Base-by-base conservation (phyloP, 2,329 filamentous ascomycete genomes). In the Phialophora chinensis region DNA sequence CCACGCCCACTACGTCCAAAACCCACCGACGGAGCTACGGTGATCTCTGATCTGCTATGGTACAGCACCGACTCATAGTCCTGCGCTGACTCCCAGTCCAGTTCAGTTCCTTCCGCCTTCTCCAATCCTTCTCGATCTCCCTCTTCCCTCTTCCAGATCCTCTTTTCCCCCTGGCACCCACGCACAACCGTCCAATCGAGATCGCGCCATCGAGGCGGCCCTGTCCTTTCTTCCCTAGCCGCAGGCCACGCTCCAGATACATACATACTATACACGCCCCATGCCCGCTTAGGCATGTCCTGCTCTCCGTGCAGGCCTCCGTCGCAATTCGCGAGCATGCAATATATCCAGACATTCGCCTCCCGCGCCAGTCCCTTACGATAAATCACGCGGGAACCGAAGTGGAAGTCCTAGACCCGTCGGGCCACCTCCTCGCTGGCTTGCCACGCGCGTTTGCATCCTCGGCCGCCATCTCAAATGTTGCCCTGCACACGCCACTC, bases 241-340 rank as follows among this genome's bases (percentile, higher is more conserved):
- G 60, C 65, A 61, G n/a, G 49, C 47, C 33, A 52, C 33, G 44
- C 59, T 42, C 10, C 47, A 25, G 52, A 31, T 17, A 44, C 59
- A 38, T 61, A 61, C 59, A 54, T 61, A 54, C 59, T 54, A 25
- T 44, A 61, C 59, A 58, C 52, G 56, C 53, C 53, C 47, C 63
- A 64, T 50, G 61, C 63, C 57, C 42, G 59, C 67, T 56, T 69
- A 66, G 67, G 67, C 50, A 69, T 69, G 67, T 60, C 31, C 53
- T 66, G 60, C 29, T 54, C 47, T 38, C 59, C 29, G 57, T 65
- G 57, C 64, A 62, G 64, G 64, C 61, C 52, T 60, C 53, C 38
- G 44, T 65, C 62, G 64, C 59, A 63, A n/a, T 27, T 55, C 50
- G 67, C 62, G 55, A 66, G 55, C 50, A 69, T 69, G 67, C 65